Evolutionary conservation across 768 basidiomycete genomes (phyloP).

Genomic region (Lanmaoa pseudosensibilis): DNA sequence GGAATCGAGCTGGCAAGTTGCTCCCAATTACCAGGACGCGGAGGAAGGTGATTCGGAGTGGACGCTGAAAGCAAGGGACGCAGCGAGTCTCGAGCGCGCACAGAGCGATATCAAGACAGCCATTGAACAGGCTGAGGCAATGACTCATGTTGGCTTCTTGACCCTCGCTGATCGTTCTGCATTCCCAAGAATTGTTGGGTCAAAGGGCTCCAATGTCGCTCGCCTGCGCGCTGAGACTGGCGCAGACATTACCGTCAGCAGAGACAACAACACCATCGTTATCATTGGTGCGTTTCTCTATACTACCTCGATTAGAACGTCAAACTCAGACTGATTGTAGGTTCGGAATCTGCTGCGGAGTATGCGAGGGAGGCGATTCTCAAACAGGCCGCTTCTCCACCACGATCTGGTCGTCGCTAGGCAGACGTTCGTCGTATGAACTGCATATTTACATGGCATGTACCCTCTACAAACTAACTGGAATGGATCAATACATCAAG

Average conservation of each 20-base stretch:
- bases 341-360: constrained; percentile 63
- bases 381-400: constrained; percentile 46
- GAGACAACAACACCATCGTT: constrained; percentile 83
- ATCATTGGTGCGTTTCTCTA: constrained; percentile 66
- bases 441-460: constrained; percentile 28
- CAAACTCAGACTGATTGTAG: constrained; percentile 38
- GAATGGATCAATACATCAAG: constrained; percentile 21
- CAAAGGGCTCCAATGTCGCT: constrained; percentile 87
- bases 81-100: constrained; percentile 74
- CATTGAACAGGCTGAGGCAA: constrained; percentile 66
- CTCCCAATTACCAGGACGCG: constrained; percentile 72
- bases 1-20: constrained; percentile 72
- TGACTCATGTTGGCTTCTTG: constrained; percentile 82
- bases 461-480: constrained; percentile 27
- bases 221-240: constrained; percentile 87
- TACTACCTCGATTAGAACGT: not conserved
- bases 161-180: constrained; percentile 77
- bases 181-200: constrained; percentile 92
- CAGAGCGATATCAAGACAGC: constrained; percentile 65
- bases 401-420: constrained; percentile 24
- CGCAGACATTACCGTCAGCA: constrained; percentile 88
- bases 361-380: constrained; percentile 79
- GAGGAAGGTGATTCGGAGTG: constrained; percentile 86
- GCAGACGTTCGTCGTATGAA: constrained; percentile 8
- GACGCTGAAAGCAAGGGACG: constrained; percentile 81